A percentile compares a stretch with the other conserved stretches of the same genome.
Evolutionary conservation across 352 stramenopile genomes (phyloP).

Genomic region (Pythium periplocum): DNA sequence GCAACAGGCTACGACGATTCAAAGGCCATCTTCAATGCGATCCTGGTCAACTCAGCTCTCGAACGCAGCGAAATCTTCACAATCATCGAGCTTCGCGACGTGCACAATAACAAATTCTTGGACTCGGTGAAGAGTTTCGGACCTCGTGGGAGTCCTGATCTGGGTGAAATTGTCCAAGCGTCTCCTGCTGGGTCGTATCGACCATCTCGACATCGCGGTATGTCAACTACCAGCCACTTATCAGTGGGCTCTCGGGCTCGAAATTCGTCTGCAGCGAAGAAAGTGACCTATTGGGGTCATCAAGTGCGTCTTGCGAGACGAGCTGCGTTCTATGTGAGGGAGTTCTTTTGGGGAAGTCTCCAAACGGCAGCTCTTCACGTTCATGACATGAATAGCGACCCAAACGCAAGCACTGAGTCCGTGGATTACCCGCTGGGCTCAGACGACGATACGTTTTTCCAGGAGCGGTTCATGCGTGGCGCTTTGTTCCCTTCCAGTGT

Average conservation of each 20-base stretch:
- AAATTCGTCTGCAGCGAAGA: constrained; percentile 27
- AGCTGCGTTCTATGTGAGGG: constrained; percentile 15
- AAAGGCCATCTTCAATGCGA: constrained; percentile 84
- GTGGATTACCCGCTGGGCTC: constrained; percentile 36
- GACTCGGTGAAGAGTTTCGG: constrained; percentile 66
- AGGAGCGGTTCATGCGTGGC: constrained; percentile 82
- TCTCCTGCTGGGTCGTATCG: too few species aligned
- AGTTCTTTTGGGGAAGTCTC: constrained; percentile 66
- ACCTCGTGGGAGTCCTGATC: constrained; percentile 10
- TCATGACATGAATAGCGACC: constrained; percentile 24
- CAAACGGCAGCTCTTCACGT: constrained; percentile 50
- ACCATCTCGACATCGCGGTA: not conserved
- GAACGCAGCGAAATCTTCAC: constrained; percentile 70
- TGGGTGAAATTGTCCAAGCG: constrained; percentile 8
- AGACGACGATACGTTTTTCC: constrained; percentile 79
- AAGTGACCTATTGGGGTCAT: constrained; percentile 34
- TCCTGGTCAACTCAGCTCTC: constrained; percentile 70
- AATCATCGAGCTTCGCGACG: constrained; percentile 81
- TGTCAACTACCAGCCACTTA: constrained; percentile 12
- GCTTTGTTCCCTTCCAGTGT: constrained; percentile 78
- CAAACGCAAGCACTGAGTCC: constrained; percentile 5
- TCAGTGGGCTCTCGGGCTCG: constrained; percentile 13
- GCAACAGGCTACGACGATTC: constrained; percentile 74
- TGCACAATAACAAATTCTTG: constrained; percentile 81
- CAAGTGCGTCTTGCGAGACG: constrained; percentile 15